Percentiles rank a stretch among this genome's conserved stretches.
Evolutionary conservation across 2,329 filamentous ascomycete genomes (phyloP).

Genomic region (Hypocrella siamensis): DNA sequence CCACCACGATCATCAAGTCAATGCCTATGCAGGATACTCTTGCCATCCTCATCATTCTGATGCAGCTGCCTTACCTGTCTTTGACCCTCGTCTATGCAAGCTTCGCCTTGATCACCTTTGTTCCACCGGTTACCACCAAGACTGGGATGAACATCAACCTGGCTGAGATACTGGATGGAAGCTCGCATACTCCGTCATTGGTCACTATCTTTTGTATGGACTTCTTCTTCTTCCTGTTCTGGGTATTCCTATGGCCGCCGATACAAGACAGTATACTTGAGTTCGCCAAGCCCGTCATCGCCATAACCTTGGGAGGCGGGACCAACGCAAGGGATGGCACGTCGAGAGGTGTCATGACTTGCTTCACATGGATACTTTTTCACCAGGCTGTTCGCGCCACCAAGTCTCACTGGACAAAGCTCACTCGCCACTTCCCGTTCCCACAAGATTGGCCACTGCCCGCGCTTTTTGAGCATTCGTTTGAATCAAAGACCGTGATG

Average conservation of each 20-base stretch:
- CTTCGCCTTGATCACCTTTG: slow-evolving; percentile 85
- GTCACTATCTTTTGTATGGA: slow-evolving; percentile 77
- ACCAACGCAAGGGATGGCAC: slow-evolving; percentile 52
- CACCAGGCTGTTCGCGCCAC: slow-evolving; percentile 36
- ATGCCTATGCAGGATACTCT: slow-evolving; percentile 90
- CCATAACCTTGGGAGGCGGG: slow-evolving; percentile 75
- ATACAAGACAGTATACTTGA: slow-evolving; percentile 81
- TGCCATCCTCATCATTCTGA: slow-evolving; percentile 87
- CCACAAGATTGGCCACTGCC: slow-evolving; percentile 30
- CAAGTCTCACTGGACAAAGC: slow-evolving; percentile 29
- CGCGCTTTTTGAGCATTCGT: slow-evolving; percentile 27
- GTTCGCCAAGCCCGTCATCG: slow-evolving; percentile 83
- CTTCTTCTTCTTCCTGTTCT: slow-evolving; percentile 65
- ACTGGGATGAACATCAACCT: slow-evolving; percentile 69
- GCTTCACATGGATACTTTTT: slow-evolving; percentile 49
- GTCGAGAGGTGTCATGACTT: slow-evolving; percentile 56
- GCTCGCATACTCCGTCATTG: slow-evolving; percentile 71
- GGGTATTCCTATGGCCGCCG: slow-evolving; percentile 76
- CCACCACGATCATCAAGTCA: slow-evolving; percentile 73
- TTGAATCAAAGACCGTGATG: slow-evolving; percentile 22
- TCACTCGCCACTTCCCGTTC: slow-evolving; percentile 29
- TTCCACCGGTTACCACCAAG: slow-evolving; percentile 65
- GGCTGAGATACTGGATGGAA: slow-evolving; percentile 82
- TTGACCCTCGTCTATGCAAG: slow-evolving; percentile 81
- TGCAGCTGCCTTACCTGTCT: slow-evolving; percentile 79